These are phyloP conservation scores for Monosporascus sp. DNA, from an alignment of 2,329 filamentous ascomycete genomes.

Conservation along the genomic window DNA sequence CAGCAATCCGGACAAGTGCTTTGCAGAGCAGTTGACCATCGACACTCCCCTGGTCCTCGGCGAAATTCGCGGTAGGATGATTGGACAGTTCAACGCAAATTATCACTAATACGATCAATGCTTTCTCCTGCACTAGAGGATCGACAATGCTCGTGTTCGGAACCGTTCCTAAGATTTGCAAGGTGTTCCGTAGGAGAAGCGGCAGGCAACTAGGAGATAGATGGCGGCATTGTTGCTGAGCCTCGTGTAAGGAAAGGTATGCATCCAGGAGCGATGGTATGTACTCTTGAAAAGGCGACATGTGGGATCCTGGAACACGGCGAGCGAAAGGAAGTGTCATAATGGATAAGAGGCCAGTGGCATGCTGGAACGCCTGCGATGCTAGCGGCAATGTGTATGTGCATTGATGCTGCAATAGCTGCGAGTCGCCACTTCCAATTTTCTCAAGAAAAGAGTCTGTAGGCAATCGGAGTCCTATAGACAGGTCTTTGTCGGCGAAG, in stretches of 20 bases:
- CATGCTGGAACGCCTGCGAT: constrained; percentile 44
- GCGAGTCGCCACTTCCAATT: constrained; percentile 12
- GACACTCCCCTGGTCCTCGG: constrained; percentile 20
- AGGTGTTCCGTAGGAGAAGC: constrained; percentile 30
- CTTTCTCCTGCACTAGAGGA: constrained; percentile 29
- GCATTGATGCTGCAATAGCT: constrained; percentile 26
- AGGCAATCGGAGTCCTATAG: constrained; percentile 33
- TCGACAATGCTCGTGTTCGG: constrained; percentile 4
- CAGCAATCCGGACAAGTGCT: constrained; percentile 34
- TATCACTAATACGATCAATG: constrained; percentile 32
- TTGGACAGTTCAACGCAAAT: constrained; percentile 38
- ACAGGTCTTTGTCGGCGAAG: constrained; percentile 22
- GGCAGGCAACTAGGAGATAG: constrained; percentile 26
- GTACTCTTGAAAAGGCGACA: constrained; percentile 34
- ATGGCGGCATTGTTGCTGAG: constrained; percentile 34
- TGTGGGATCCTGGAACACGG: constrained; percentile 27
- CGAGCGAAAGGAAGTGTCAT: constrained; percentile 36
- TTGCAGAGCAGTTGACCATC: constrained; percentile 32
- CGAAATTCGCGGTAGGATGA: constrained; percentile 22
- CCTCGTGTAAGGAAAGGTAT: constrained; percentile 36
- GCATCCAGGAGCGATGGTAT: constrained; percentile 48
- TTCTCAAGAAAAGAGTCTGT: constrained; percentile 30
- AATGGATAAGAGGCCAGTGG: constrained; percentile 38
- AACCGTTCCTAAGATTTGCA: constrained; percentile 26
- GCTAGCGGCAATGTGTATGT: constrained; percentile 36